phyloP scores from a whole-genome alignment of 768 basidiomycete species.

The Fistulinella prunicolor region DNA sequence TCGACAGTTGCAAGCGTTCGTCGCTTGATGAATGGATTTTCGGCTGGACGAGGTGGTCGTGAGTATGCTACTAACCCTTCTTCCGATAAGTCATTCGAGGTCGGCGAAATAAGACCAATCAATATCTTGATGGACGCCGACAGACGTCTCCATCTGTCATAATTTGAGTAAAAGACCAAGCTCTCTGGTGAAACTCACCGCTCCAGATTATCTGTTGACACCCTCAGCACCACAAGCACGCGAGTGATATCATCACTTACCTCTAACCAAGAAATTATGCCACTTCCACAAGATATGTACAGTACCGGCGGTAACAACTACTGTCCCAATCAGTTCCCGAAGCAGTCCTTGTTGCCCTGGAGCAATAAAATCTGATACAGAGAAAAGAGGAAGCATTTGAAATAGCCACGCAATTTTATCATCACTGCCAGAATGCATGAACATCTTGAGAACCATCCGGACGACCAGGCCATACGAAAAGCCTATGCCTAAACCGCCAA shows the following conservation, averaged over 20 bases:
- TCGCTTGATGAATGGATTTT: conserved; percentile 40
- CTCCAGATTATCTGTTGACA: conserved; percentile 3
- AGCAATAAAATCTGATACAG: too few relatives aligned
- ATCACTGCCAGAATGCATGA: background rate
- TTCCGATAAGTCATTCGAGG: conserved; percentile 9
- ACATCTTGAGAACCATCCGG: background rate
- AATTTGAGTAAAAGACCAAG: background rate
- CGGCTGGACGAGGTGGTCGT: conserved; percentile 39
- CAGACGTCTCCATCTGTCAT: conserved; percentile 30
- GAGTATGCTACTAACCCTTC: conserved; percentile 35
- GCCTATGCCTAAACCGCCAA: conserved; percentile 42
- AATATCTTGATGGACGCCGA: conserved; percentile 39
- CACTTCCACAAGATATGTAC: conserved; percentile 41
- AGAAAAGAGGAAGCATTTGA: too few relatives aligned
- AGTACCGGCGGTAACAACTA: conserved; percentile 18
- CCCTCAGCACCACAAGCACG: background rate
- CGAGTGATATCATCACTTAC: conserved; percentile 21
- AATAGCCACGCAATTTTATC: too few relatives aligned
- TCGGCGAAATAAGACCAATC: conserved; percentile 33
- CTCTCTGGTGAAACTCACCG: background rate
- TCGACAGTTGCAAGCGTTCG: background rate
- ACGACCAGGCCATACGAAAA: conserved; percentile 6
- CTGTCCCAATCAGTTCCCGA: conserved; percentile 13
- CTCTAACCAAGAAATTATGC: conserved; percentile 43
- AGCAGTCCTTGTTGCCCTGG: background rate